Evolutionary conservation across 495 filamentous ascomycete species (phyloP), one percentile per base, ranked within the genome.

Genomic region (Trichoderma asperelloides): DNA sequence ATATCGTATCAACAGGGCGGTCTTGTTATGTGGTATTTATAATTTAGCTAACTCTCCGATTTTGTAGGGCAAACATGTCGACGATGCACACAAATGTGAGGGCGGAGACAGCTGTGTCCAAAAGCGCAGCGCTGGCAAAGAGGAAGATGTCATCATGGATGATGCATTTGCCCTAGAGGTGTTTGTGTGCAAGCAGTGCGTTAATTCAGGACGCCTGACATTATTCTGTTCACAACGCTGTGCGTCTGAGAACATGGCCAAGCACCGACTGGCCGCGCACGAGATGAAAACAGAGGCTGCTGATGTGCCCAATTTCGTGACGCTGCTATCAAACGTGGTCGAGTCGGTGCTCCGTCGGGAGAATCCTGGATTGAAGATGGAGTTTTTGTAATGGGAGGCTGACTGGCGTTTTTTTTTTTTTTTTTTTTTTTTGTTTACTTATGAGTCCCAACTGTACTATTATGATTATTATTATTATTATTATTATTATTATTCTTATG

Each of bases 121-220:
- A 11, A 23, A 51, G 51, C 62, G 37, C 63, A 37, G 49, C 15
- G 60, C 30, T 33, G 64, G 23, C 23, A 37, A 23, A 28, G 63
- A 65, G 51, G 27, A 47, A 16, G 66, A 67, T 28, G 16, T 49
- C 15, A 18, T 11, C 21, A 49, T 47, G 64, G 40, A 65, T 3
- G 43, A 49, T 9, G 64, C 12, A 25, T 11, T 43, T 30, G n/a
- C 21, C 11, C 45, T 28, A 15, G 60, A 60, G 7, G 43, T 5
- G 5, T 64, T 70, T 49, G 77, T 80, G 67, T 83, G 81, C 70
- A 71, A 65, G 16, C 78, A 82, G 62, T 83, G 81, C 64, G 68
- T 68, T 41, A 67, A 67, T 2, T 70, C 77, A 40, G 74, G 76
- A 40, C 64, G 72, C 3, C 68, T 73, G 0, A 75, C 78, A 0